Conservation (phyloP, 257 asterid genomes). For the Nicotiana sylvestris region DNA sequence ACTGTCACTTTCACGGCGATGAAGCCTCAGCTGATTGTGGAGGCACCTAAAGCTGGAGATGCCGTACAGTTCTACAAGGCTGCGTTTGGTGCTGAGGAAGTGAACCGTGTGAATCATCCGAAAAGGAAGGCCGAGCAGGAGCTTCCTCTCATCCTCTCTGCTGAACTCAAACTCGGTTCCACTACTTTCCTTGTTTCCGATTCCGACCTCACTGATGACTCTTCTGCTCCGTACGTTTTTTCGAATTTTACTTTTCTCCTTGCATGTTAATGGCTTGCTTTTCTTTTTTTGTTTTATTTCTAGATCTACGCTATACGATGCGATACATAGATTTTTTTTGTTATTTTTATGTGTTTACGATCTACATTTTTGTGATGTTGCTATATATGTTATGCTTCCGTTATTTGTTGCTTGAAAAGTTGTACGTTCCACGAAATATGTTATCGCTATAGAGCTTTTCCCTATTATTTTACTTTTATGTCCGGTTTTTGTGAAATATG, state of each 20-base stretch:
- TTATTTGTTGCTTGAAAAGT: too few relatives aligned
- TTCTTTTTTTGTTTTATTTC: not conserved
- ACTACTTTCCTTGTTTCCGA: slow-evolving; percentile 43
- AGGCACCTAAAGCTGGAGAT: slow-evolving; percentile 60
- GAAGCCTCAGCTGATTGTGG: slow-evolving; percentile 70
- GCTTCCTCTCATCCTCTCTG: slow-evolving; percentile 50
- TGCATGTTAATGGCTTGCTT: not conserved
- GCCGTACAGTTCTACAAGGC: slow-evolving; percentile 75
- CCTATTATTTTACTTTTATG: too few relatives aligned
- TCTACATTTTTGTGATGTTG: too few relatives aligned
- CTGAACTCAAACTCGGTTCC: slow-evolving; percentile 71
- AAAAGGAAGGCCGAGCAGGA: slow-evolving; percentile 96
- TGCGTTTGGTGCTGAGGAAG: slow-evolving; percentile 92
- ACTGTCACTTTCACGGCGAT: slow-evolving; percentile 27
- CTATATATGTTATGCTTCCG: too few relatives aligned
- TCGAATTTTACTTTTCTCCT: too few relatives aligned
- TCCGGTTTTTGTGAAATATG: too few relatives aligned
- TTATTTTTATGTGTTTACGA: not conserved
- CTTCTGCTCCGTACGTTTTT: slow-evolving; percentile 41
- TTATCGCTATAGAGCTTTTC: too few relatives aligned
- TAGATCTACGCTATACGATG: slow-evolving; percentile 1
- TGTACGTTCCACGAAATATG: too few relatives aligned
- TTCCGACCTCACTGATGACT: slow-evolving; percentile 41
- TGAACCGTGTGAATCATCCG: slow-evolving; percentile 43
- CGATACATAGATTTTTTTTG: not conserved